Evolutionary conservation across 495 filamentous ascomycete species (phyloP), one percentile per base, ranked within the genome.

Genomic region (Lineolata rhizophorae): DNA sequence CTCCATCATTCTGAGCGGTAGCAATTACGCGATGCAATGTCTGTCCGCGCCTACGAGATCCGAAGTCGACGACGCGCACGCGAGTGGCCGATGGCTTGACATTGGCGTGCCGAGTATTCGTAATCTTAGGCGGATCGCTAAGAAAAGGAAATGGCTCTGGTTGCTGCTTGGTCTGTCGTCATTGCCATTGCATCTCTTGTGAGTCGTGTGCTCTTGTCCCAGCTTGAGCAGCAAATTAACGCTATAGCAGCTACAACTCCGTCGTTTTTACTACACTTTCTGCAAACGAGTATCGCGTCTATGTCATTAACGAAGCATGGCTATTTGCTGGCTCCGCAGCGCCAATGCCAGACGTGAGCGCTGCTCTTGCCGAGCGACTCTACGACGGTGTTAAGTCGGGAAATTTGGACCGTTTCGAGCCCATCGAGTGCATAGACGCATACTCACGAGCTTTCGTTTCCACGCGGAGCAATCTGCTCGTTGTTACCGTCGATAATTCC

Each of bases 201-300:
- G 35, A 34, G 37, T 36, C n/a, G n/a, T 3, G 6, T 8, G 8
- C 18, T 3, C 8, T 3, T 3, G 18, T 34, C 4, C 13, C 21
- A 5, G 5, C 19, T 29, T 4, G n/a, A 12, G 18, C 3, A 25
- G 22, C 18, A 11, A 12, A 27, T 4, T 20, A 9, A 14, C 32
- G 22, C 4, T 18, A 25, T 10, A 9, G 2, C 22, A 39, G 36
- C 12, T 50, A 48, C 30, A 52, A 51, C 27, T 47, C 42, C 3
- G 40, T 40, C 20, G 29, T 56, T 4, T 38, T 46, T 19, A 39
- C 42, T 16, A 42, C 37, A 22, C 33, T 54, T 17, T 39, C 43
- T 27, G 45, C 52, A 6, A 53, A 57, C 18, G 44, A 56, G 19
- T 63, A 59, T 33, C 36, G 45, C 22, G 19, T 54, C n/a, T 49